Conservation (phyloP, 768 basidiomycete species). For the Xerocomellus amylosporus region DNA sequence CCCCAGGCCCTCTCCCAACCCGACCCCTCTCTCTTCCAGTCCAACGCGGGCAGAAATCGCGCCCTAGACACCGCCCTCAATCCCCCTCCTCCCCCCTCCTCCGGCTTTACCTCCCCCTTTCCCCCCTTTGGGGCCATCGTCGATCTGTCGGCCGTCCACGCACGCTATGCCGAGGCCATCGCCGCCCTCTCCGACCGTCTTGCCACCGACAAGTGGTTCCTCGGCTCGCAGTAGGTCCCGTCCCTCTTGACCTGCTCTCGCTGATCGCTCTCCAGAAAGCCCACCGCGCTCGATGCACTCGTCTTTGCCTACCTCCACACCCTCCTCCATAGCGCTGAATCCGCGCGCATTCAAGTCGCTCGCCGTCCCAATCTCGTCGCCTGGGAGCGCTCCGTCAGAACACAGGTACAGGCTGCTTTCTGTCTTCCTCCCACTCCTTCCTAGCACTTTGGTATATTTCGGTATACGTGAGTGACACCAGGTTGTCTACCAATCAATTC, state of each 20-base stretch:
- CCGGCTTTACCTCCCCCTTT: slow-evolving; percentile 63
- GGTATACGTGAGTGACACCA: slow-evolving; percentile 14
- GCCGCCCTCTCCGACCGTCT: slow-evolving; percentile 71
- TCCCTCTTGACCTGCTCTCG: neutral
- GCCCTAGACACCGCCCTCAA: slow-evolving; percentile 50
- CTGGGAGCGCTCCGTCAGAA: slow-evolving; percentile 73
- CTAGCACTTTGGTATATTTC: slow-evolving; percentile 16
- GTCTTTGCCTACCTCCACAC: slow-evolving; percentile 78
- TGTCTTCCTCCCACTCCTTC: neutral
- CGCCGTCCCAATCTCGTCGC: slow-evolving; percentile 73
- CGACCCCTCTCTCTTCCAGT: slow-evolving; percentile 43
- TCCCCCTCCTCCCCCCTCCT: slow-evolving; percentile 67
- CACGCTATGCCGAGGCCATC: slow-evolving; percentile 70
- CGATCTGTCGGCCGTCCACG: slow-evolving; percentile 46
- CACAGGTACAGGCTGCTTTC: slow-evolving; percentile 56
- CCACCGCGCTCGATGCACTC: slow-evolving; percentile 80
- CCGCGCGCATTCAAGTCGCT: slow-evolving; percentile 60
- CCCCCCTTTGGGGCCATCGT: slow-evolving; percentile 61
- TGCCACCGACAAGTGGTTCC: slow-evolving; percentile 77
- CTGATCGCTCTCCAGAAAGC: slow-evolving; percentile 44
- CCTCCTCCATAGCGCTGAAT: slow-evolving; percentile 46
- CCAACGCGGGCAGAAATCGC: slow-evolving; percentile 26
- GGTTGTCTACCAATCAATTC: neutral
- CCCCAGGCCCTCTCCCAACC: slow-evolving; percentile 51
- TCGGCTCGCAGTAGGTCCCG: slow-evolving; percentile 62